Conservation (phyloP, 768 basidiomycete species). For the Clavaria fumosa region DNA sequence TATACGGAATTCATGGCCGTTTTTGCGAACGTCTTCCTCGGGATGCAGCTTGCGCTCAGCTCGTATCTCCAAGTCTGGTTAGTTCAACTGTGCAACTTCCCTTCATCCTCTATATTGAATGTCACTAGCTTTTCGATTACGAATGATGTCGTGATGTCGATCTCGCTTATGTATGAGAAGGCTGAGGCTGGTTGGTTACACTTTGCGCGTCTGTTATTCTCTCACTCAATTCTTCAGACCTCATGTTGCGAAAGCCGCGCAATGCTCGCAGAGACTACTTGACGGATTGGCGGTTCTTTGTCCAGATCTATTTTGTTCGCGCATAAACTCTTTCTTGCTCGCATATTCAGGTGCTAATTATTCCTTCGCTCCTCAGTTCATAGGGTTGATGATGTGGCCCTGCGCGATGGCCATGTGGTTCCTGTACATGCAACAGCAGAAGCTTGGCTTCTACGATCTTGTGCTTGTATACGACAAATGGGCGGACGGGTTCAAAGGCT, state of each 20-base stretch:
- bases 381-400: slow-evolving; percentile 31
- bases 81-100: too few species aligned
- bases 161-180: slow-evolving; percentile 36
- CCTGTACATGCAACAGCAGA: slow-evolving; percentile 24
- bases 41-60: slow-evolving; percentile 42
- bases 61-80: slow-evolving; percentile 39
- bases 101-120: too few species aligned
- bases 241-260: slow-evolving; percentile 33
- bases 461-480: slow-evolving; percentile 29
- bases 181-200: slow-evolving; percentile 27
- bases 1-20: slow-evolving; percentile 47
- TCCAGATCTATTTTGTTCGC: slow-evolving; percentile 32
- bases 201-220: background rate
- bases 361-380: slow-evolving; percentile 23
- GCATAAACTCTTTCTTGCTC: slow-evolving; percentile 4
- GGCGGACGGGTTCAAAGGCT: slow-evolving; percentile 21
- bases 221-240: slow-evolving; percentile 15
- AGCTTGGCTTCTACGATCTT: slow-evolving; percentile 22
- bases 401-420: slow-evolving; percentile 29
- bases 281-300: slow-evolving; percentile 32
- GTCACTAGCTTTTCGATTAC: slow-evolving; percentile 41
- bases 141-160: slow-evolving; percentile 36
- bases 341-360: too few species aligned
- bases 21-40: slow-evolving; percentile 38
- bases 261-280: slow-evolving; percentile 34